Base-by-base conservation (phyloP, 176 grass and related monocot species). In the Areca catechu region DNA sequence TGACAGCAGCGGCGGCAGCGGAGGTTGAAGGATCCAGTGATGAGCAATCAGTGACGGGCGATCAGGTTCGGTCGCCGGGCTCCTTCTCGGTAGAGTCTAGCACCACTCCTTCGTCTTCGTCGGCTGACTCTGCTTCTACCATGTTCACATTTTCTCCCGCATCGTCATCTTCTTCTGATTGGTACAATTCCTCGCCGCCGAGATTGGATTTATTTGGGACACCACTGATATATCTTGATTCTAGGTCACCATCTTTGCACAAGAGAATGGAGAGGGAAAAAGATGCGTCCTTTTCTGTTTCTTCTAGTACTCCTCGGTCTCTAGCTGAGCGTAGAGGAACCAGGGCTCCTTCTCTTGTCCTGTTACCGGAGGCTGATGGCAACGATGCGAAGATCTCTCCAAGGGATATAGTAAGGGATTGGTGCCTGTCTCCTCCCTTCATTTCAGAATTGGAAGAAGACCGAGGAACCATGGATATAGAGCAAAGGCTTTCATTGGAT, bases 401-500 rank as follows among this genome's bases (percentile, higher is more conserved):
- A 16, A 28, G 4, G 0, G 65, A 67, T 20, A 37, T 67, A 15
- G 25, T 67, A 22, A 21, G 50, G 69, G 74, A 77, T 61, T 82
- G 79, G 79, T 77, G 73, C 62, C 34, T 51, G 5, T 82, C 79
- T 49, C 79, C 79, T 72, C 49, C 80, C 21, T 77, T 77, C 28
- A 77, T 82, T 22, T 62, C 73, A 15, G 79, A 82, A 19, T 57
- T 82, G 58, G 79, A 83, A 59, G 72, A 75, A 54, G 71, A 75
- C 50, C 68, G 20, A 24, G 79, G 59, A 61, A 54, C 51, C 30
- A 30, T 77, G 48, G 34, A 66, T 64, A 14, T 82, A 20, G 72
- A 76, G 48, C 68, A 48, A 12, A 66, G 61, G 16, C 57, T 83
- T 57, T 77, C 69, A 2, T 68, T 77, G 51, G 56, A 66, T 62